These are phyloP conservation scores for Pisolithus thermaeus DNA, from an alignment of 1,284 basidiomycete species.

Conservation along the genomic window DNA sequence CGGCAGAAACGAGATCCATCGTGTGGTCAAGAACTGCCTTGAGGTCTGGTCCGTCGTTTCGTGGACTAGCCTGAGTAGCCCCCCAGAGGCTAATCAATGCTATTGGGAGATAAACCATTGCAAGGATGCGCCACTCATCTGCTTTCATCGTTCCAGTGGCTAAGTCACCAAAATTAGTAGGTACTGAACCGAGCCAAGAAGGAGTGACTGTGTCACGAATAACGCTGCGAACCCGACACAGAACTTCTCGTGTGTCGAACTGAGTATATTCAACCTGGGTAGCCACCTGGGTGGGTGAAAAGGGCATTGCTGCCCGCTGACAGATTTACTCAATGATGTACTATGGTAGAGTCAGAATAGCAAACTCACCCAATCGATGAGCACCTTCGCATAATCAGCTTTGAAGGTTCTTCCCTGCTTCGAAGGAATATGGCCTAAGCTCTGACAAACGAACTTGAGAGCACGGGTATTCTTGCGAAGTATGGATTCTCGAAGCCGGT, in stretches of 20 bases:
- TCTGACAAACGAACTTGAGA: constrained; percentile 6
- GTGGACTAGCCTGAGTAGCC: neutral
- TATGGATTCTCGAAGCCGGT: neutral
- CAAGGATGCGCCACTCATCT: too few species aligned
- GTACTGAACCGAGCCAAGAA: too few species aligned
- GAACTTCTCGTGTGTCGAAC: neutral
- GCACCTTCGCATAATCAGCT: neutral
- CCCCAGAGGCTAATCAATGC: too few species aligned
- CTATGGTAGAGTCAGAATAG: too few species aligned
- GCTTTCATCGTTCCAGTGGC: too few species aligned
- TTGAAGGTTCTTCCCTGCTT: neutral
- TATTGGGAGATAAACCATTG: too few species aligned
- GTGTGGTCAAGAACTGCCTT: constrained; percentile 7
- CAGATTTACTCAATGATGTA: too few species aligned
- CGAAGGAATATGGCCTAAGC: neutral
- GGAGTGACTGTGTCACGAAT: constrained; percentile 15
- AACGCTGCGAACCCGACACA: constrained; percentile 8
- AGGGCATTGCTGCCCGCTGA: constrained; percentile 1
- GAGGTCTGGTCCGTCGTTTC: neutral
- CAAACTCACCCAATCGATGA: neutral
- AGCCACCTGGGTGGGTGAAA: neutral
- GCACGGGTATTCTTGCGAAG: neutral
- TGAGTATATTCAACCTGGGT: neutral
- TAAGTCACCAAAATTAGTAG: too few species aligned
- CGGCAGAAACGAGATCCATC: constrained; percentile 12